phyloP scores from a whole-genome alignment of 352 stramenopile species.

The Phytophthora kernoviae region DNA sequence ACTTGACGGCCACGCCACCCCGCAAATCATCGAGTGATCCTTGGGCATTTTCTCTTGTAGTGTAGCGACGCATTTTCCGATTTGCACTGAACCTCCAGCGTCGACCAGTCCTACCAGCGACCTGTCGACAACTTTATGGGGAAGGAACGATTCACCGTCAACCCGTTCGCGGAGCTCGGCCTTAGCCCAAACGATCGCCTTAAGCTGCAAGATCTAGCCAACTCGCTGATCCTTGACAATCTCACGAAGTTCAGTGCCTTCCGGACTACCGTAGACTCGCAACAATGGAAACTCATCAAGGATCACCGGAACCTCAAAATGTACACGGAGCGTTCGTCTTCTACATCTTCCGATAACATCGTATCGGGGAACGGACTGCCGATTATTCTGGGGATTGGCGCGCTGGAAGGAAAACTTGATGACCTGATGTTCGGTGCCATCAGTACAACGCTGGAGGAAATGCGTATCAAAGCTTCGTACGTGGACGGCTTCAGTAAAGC shows the following conservation, averaged over 20 bases:
- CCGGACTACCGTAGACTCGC: background rate
- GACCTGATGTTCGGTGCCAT: conserved; percentile 44
- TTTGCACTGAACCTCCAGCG: background rate
- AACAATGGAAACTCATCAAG: conserved; percentile 10
- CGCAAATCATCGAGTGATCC: too few species aligned
- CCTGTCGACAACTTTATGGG: background rate
- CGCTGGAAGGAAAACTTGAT: conserved; percentile 35
- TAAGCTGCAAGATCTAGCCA: background rate
- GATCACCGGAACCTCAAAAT: background rate
- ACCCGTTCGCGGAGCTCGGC: conserved; percentile 3
- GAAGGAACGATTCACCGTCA: conserved; percentile 7
- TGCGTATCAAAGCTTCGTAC: conserved; percentile 38
- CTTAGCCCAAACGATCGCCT: background rate
- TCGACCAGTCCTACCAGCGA: too few species aligned
- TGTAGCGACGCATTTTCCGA: background rate
- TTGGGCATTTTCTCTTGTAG: too few species aligned
- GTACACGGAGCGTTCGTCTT: conserved; percentile 7
- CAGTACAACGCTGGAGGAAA: conserved; percentile 26
- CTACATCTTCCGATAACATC: background rate
- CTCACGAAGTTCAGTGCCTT: background rate
- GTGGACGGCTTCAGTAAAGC: conserved; percentile 25
- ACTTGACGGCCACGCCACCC: too few species aligned
- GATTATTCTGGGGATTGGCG: conserved; percentile 31
- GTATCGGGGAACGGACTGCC: conserved; percentile 9
- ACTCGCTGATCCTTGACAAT: conserved; percentile 5